Evolutionary conservation across 202 grass and related monocot species (phyloP).

Genomic region (Zoysia matrella): DNA sequence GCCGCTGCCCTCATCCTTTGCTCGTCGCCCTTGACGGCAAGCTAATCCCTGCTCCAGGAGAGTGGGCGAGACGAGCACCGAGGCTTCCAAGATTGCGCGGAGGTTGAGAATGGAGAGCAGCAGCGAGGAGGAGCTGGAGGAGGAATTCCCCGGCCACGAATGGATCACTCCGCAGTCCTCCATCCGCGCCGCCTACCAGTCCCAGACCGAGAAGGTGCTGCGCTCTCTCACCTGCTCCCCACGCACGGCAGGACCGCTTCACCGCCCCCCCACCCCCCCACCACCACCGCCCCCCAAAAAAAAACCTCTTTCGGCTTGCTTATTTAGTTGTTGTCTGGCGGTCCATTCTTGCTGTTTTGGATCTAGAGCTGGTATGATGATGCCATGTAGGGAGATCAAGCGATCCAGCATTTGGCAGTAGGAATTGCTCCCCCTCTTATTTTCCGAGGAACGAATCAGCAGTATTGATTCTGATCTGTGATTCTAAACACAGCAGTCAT

Average conservation of each 20-base stretch:
- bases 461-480: background rate
- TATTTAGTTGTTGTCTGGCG: background rate
- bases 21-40: background rate
- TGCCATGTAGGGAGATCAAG: background rate
- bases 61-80: background rate
- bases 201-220: slow-evolving; percentile 82
- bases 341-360: background rate
- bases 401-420: background rate
- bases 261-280: background rate
- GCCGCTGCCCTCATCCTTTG: background rate
- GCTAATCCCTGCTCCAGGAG: background rate
- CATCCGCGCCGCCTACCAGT: slow-evolving; percentile 89
- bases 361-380: slow-evolving; percentile 23
- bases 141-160: slow-evolving; percentile 80
- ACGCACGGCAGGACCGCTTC: background rate
- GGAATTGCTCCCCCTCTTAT: background rate
- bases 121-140: slow-evolving; percentile 88
- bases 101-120: slow-evolving; percentile 84
- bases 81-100: slow-evolving; percentile 10
- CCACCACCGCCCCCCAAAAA: too few relatives aligned
- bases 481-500: slow-evolving; percentile 11
- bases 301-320: background rate
- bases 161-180: slow-evolving; percentile 99
- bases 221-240: background rate
- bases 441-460: background rate